Evolutionary conservation across 2,329 filamentous ascomycete genomes (phyloP), one percentile per base, ranked within the genome.

Genomic region (Sclerotinia subarctica): DNA sequence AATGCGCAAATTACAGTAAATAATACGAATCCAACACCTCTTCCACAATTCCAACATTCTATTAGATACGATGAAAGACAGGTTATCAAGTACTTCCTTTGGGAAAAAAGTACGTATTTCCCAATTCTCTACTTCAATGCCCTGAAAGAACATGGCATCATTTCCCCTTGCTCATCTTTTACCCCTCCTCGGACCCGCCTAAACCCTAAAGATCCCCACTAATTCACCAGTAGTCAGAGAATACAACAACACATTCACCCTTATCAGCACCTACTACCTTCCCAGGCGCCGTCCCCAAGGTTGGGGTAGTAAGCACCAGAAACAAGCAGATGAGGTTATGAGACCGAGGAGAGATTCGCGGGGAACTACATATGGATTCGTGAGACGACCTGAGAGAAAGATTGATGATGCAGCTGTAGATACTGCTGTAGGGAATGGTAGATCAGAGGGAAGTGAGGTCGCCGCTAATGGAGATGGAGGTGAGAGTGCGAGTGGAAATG

Each of bases 11-110:
- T 51, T 19, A 10, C 19, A 63, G 59, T 63, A 3, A 42, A 63
- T 6, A 10, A 38, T 6, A 13, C 17, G 1, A 32, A 63, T n/a
- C 46, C 59, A 5, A 63, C 29, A 21, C 59, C 59, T 26, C 32
- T 38, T 7, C 29, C 59, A 11, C 15, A 38, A 8, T 51, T 63
- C 17, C 29, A n/a, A 7, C 15, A 21, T 19, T 51, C 32, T 2
- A 63, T 63, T 32, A 63, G 10, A 26, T 19, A 38, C 11, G 46
- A 63, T 13, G 47, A 63, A 8, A 63, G 32, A 63, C 59, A 63
- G 17, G 59, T 63, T 24, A n/a, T 38, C 0, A 63, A 51, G 32
- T 63, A 42, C n/a, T 24, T 63, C 5, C 59, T 63, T 8, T 63
- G 32, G 32, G 3, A 32, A 21, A 63, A 5, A 26, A 13, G 59